Percentiles rank a stretch among this genome's conserved stretches.
Conservation (phyloP, 2,329 filamentous ascomycete genomes). For the Curvularia verruculosa region DNA sequence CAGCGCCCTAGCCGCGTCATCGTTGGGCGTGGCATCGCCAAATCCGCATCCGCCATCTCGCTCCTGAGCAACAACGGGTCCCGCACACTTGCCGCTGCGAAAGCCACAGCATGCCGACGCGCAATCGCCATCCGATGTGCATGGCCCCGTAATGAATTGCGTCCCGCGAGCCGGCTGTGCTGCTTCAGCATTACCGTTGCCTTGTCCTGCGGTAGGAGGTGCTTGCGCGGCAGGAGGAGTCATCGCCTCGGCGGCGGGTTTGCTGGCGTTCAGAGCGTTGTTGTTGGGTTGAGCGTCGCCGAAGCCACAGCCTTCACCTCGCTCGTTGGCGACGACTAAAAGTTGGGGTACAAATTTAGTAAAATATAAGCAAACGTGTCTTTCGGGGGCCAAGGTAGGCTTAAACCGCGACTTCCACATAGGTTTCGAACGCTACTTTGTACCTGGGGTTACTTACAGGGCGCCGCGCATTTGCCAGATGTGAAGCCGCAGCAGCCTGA, state of each 20-base stretch:
- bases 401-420: no score
- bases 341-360: no score
- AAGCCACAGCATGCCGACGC: slow-evolving; percentile 48
- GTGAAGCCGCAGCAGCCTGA: slow-evolving; percentile 37
- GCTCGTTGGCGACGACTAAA: slow-evolving; percentile 44
- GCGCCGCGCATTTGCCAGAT: slow-evolving; percentile 43
- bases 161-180: slow-evolving; percentile 23
- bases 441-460: no score
- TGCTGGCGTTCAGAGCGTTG: slow-evolving; percentile 31
- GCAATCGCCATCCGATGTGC: slow-evolving; percentile 48
- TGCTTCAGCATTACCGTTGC: not conserved
- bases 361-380: no score
- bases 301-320: slow-evolving; percentile 47
- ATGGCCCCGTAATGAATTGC: slow-evolving; percentile 51
- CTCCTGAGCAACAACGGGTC: slow-evolving; percentile 43
- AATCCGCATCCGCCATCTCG: slow-evolving; percentile 48
- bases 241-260: slow-evolving; percentile 8
- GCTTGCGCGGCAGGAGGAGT: not conserved
- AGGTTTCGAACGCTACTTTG: no score
- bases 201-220: not conserved
- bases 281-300: slow-evolving; percentile 45
- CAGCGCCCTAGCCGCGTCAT: slow-evolving; percentile 39
- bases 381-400: no score
- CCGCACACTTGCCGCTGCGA: slow-evolving; percentile 40
- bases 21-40: slow-evolving; percentile 44